Base-by-base conservation (phyloP, 2,329 filamentous ascomycete species). In the Scedosporium aurantiacum region DNA sequence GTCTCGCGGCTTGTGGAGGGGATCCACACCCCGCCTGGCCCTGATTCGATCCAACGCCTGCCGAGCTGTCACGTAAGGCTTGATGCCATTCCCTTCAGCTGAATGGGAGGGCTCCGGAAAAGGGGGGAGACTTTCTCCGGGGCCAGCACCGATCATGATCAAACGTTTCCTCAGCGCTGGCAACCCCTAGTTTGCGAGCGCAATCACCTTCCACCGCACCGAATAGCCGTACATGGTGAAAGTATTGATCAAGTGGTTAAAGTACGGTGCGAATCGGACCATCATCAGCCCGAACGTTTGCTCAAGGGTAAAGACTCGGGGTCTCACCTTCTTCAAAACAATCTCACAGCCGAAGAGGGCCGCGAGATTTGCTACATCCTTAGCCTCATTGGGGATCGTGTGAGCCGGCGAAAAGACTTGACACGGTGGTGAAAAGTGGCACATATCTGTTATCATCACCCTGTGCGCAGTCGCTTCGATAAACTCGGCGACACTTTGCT, bases 401-500 rank as follows among this genome's bases (percentile, higher is more conserved):
- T 95, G 86, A 0, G 86, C 87, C 0, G 84, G 83, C 0, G 89
- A 92, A 70, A 86, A 92, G 2, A 81, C 83, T 66, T 93, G 89
- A 61, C 91, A 95, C 0, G 90, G 90, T 0, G 89, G 89, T 0
- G 87, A 91, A 0, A 91, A 72, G 65, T 95, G 90, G 0, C 90
- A 73, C 1, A 93, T 75, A 65, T 94, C 89, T 10, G 62, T 60
- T 55, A 61, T 50, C 55, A 0, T 87, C 81, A 3, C 75, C 75
- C 7, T 66, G 62, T 7, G 59, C 21, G 7, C 60, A 2, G 71
- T 68, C 0, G 72, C 65, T 0, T 64, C 63, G 1, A 67, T 67
- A 28, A 84, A 74, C 58, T 87, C 85, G 1, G 80, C 70, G 0
- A 82, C 72, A 0, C 79, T 72, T 63, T 74, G 73, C 5, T 78